A percentile compares a stretch with the other conserved stretches of the same genome.
phyloP scores from a whole-genome alignment of 225 moss, liverwort and hornwort genomes.

The Polytrichum commune region DNA sequence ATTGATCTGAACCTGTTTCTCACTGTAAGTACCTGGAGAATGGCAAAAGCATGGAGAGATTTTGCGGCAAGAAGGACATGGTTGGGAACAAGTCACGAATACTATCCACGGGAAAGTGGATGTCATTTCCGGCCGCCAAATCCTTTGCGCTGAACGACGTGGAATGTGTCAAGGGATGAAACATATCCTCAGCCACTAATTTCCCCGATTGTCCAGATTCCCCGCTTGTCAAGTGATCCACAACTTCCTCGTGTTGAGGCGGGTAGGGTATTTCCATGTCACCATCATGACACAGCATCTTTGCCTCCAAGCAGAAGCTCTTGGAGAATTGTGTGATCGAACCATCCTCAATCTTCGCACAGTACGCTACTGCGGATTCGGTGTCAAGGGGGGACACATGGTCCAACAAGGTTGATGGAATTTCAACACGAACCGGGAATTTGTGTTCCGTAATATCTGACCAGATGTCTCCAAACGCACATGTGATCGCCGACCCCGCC shows the following conservation, averaged over 20 bases:
- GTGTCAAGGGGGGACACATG: slow-evolving; percentile 36
- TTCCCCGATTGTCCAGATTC: slow-evolving; percentile 35
- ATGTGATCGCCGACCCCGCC: too few relatives aligned
- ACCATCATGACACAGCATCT: slow-evolving; percentile 40
- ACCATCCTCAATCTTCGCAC: slow-evolving; percentile 41
- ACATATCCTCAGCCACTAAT: slow-evolving; percentile 20
- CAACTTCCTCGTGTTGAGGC: slow-evolving; percentile 23
- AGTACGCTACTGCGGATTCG: slow-evolving; percentile 26
- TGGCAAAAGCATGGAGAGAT: slow-evolving; percentile 49
- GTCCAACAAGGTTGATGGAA: slow-evolving; percentile 34
- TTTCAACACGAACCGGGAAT: slow-evolving; percentile 17
- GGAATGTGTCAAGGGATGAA: slow-evolving; percentile 26
- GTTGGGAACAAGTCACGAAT: slow-evolving; percentile 36
- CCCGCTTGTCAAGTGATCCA: slow-evolving; percentile 25
- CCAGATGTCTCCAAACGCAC: too few relatives aligned
- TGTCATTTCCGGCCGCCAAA: slow-evolving; percentile 35
- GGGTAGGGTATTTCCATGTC: slow-evolving; percentile 34
- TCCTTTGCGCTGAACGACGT: slow-evolving; percentile 41
- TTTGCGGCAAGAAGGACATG: slow-evolving; percentile 44
- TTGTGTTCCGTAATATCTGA: too few relatives aligned
- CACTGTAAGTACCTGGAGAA: slow-evolving; percentile 14
- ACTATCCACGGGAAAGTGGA: slow-evolving; percentile 25
- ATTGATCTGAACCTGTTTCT: too few relatives aligned
- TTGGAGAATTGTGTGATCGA: slow-evolving; percentile 31
- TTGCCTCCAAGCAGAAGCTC: slow-evolving; percentile 46